phyloP scores from a whole-genome alignment of 2,329 filamentous ascomycete genomes.

The Fusarium annulatum region DNA sequence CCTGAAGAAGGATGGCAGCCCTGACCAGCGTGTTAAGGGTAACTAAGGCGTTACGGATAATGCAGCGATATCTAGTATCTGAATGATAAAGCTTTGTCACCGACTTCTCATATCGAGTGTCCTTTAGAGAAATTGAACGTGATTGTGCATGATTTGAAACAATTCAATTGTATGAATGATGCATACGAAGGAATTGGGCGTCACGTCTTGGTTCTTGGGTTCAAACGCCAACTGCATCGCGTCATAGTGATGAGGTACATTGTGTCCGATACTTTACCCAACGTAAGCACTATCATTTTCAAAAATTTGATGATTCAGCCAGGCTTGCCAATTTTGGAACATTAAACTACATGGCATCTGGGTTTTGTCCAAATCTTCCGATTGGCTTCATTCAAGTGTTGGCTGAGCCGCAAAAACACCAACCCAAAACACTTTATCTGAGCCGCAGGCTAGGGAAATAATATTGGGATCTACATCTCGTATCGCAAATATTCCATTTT shows the following conservation, averaged over 20 bases:
- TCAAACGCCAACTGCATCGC: neutral
- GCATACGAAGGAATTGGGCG: fast-evolving
- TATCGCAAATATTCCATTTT: neutral
- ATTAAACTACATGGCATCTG: neutral
- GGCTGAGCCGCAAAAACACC: neutral
- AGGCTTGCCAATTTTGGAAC: neutral
- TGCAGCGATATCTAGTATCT: neutral
- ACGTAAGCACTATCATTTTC: fast-evolving
- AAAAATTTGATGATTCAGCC: fast-evolving
- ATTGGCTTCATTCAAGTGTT: neutral
- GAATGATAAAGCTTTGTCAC: neutral
- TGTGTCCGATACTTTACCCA: fast-evolving
- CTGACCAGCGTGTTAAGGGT: constrained; percentile 28
- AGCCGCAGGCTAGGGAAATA: neutral
- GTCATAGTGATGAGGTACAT: neutral
- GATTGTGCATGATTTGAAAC: neutral
- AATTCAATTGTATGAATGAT: fast-evolving
- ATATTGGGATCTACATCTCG: neutral
- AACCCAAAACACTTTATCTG: neutral
- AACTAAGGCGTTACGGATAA: neutral
- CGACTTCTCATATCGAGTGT: fast-evolving
- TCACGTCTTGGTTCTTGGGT: neutral
- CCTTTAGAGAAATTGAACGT: fast-evolving
- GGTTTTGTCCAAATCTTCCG: neutral
- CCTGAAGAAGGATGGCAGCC: constrained; percentile 26